These are phyloP conservation scores for Metschnikowia shivogae DNA, from an alignment of 805 yeast species.

Conservation along the genomic window DNA sequence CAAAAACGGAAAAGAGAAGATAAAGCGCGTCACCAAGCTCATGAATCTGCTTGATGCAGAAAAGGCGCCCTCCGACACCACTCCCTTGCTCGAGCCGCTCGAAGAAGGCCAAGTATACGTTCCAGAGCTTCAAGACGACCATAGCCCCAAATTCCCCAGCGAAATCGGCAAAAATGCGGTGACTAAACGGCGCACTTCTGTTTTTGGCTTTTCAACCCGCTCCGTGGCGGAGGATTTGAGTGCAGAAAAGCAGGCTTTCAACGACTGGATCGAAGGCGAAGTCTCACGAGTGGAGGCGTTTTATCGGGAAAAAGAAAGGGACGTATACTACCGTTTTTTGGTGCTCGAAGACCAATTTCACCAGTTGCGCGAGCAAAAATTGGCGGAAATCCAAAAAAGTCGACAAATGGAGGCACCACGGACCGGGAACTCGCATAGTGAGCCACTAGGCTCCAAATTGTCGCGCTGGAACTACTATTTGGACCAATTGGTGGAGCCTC, in stretches of 20 bases:
- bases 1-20: conserved; percentile 53
- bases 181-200: neutral
- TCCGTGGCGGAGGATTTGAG: conserved; percentile 18
- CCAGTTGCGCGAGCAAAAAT: conserved; percentile 53
- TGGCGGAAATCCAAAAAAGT: conserved; percentile 3
- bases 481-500: conserved; percentile 19
- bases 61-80: conserved; percentile 12
- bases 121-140: conserved; percentile 1
- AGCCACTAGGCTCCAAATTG: conserved; percentile 19
- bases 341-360: conserved; percentile 65
- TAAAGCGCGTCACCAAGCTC: conserved; percentile 32
- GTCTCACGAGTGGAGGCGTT: conserved; percentile 57
- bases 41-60: conserved; percentile 16
- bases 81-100: conserved; percentile 16
- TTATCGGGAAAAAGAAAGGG: conserved; percentile 57
- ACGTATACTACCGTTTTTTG: conserved; percentile 54
- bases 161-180: neutral
- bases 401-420: conserved; percentile 7
- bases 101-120: conserved; percentile 5
- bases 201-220: conserved; percentile 4
- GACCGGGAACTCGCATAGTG: conserved; percentile 22
- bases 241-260: conserved; percentile 44
- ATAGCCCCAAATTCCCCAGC: neutral
- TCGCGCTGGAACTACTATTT: conserved; percentile 30
- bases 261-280: conserved; percentile 65